These are phyloP conservation scores for Candida stauntonica DNA, from an alignment of 805 yeast species.

Conservation along the genomic window DNA sequence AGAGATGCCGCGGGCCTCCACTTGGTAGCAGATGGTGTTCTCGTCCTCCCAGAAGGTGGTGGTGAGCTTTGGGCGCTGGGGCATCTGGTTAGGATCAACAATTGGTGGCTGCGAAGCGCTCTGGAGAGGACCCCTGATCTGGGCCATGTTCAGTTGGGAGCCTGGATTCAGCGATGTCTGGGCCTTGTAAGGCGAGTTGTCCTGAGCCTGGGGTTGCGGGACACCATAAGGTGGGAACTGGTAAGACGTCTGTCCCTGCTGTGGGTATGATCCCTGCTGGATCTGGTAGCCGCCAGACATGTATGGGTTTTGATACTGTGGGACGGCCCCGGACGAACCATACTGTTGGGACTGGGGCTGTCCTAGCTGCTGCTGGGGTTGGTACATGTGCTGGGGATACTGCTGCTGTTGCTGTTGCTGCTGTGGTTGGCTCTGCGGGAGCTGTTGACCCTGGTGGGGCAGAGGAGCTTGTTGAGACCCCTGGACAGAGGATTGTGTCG, in stretches of 20 bases:
- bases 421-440: conserved; percentile 11
- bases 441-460: conserved; percentile 4
- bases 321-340: background rate
- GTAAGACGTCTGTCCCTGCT: conserved; percentile 7
- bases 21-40: conserved; percentile 66
- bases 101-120: conserved; percentile 19
- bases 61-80: conserved; percentile 51
- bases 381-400: conserved; percentile 8
- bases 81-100: conserved; percentile 26
- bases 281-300: conserved; percentile 7
- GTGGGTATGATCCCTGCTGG: conserved; percentile 1
- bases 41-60: conserved; percentile 79
- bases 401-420: conserved; percentile 3
- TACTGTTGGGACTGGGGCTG: conserved; percentile 1
- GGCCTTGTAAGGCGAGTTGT: conserved; percentile 9
- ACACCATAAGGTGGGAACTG: conserved; percentile 15
- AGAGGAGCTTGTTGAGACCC: conserved; percentile 9
- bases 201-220: conserved; percentile 9
- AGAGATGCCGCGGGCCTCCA: conserved; percentile 62
- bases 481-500: conserved; percentile 1
- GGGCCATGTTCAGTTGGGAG: conserved; percentile 14
- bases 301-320: conserved; percentile 5
- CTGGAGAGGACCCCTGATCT: conserved; percentile 15
- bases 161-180: conserved; percentile 8
- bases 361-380: conserved; percentile 7